phyloP scores from a whole-genome alignment of 2,329 filamentous ascomycete genomes.

The Trichoderma citrinoviride region DNA sequence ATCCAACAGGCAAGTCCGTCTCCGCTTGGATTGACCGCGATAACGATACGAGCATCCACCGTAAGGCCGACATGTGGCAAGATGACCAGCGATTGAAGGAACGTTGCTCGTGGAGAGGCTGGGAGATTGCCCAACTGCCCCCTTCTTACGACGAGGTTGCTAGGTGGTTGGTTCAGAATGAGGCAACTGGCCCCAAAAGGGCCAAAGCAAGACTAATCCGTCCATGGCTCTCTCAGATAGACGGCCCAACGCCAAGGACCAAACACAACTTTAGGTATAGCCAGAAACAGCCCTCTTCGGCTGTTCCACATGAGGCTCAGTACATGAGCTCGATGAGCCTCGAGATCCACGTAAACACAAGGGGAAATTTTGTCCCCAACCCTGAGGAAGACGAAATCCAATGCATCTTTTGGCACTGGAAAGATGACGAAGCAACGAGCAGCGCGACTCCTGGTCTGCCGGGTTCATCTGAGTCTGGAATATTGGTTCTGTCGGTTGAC shows the following conservation, averaged over 20 bases:
- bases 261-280: conserved; percentile 83
- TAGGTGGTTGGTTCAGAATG: conserved; percentile 51
- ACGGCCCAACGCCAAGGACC: conserved; percentile 80
- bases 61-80: conserved; percentile 51
- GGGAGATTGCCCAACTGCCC: conserved; percentile 72
- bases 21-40: background rate
- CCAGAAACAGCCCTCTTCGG: conserved; percentile 70
- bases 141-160: conserved; percentile 69
- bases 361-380: conserved; percentile 77
- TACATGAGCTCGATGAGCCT: conserved; percentile 98
- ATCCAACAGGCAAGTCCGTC: conserved; percentile 50
- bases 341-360: conserved; percentile 86
- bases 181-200: background rate
- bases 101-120: conserved; percentile 58
- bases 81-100: conserved; percentile 46
- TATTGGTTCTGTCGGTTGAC: conserved; percentile 68
- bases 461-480: conserved; percentile 58
- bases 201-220: conserved; percentile 19
- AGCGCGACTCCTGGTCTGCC: conserved; percentile 40
- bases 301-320: conserved; percentile 77
- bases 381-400: conserved; percentile 86
- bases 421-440: conserved; percentile 62
- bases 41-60: conserved; percentile 30
- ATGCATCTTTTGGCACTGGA: conserved; percentile 86
- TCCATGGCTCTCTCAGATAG: conserved; percentile 72